Percentiles rank a stretch among this genome's conserved stretches.
These are phyloP conservation scores for Eucalyptus marginata DNA, from an alignment of 345 rosid genomes.

Conservation along the genomic window DNA sequence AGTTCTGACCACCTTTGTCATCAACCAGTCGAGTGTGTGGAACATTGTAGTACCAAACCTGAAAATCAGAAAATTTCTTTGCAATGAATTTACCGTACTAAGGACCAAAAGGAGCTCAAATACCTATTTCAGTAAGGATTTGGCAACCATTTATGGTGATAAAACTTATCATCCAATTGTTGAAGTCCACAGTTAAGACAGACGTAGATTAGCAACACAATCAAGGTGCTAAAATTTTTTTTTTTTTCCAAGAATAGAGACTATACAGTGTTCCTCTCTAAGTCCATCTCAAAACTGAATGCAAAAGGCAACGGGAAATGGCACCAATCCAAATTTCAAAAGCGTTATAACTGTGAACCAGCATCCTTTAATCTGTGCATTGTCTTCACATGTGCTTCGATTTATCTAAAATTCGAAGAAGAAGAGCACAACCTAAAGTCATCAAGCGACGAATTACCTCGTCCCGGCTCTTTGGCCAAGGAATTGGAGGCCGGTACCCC, in stretches of 20 bases:
- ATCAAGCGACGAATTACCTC: constrained; percentile 33
- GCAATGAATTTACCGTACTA: neutral
- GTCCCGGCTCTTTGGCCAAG: constrained; percentile 94
- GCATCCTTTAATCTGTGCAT: neutral
- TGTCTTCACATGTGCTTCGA: neutral
- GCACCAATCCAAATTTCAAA: neutral
- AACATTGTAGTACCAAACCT: constrained; percentile 91
- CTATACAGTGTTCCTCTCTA: neutral
- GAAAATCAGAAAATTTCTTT: neutral
- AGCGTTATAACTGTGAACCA: neutral
- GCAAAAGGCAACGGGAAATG: neutral
- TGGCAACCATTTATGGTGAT: neutral
- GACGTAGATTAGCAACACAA: neutral
- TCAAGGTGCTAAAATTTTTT: neutral
- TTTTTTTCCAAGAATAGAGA: neutral
- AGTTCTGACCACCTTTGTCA: constrained; percentile 97
- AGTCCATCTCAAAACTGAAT: neutral
- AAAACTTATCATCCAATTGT: neutral
- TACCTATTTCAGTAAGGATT: neutral
- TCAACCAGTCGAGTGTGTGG: constrained; percentile 81
- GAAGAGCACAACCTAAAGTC: neutral
- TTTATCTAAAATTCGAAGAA: neutral
- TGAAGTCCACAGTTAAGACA: neutral
- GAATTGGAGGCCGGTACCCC: constrained; percentile 60
- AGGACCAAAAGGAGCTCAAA: neutral